Evolutionary conservation across 176 grass and related monocot genomes (phyloP).

Genomic region (Saccharum officinarum): DNA sequence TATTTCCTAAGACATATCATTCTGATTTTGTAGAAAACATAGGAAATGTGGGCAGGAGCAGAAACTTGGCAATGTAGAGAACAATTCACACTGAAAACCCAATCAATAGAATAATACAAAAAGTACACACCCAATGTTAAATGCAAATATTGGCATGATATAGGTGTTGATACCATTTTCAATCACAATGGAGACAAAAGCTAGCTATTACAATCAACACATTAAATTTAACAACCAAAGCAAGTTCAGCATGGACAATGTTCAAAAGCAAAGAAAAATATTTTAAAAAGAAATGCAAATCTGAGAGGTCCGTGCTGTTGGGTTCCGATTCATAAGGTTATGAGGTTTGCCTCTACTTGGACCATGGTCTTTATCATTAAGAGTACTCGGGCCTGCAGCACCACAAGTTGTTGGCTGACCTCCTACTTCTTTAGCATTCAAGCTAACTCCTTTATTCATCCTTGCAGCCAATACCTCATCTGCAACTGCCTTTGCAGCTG

Average conservation of each 20-base stretch:
- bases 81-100: neutral
- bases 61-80: neutral
- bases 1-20: conserved; percentile 8
- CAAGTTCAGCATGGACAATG: neutral
- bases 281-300: conserved; percentile 11
- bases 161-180: neutral
- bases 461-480: conserved; percentile 41
- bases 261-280: neutral
- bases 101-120: neutral
- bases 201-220: neutral
- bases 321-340: conserved; percentile 63
- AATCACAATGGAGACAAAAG: neutral
- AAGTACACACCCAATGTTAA: neutral
- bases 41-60: neutral
- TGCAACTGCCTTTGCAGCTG: conserved; percentile 47
- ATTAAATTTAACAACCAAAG: neutral
- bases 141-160: conserved; percentile 1
- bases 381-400: conserved; percentile 6
- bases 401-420: neutral
- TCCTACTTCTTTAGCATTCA: conserved; percentile 15
- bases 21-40: conserved; percentile 9
- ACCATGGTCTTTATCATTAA: neutral
- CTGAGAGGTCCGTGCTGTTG: conserved; percentile 40
- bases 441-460: conserved; percentile 20
- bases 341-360: neutral